These are phyloP conservation scores for Aristolochia californica DNA, from an alignment of 164 flowering plant species.

Conservation along the genomic window DNA sequence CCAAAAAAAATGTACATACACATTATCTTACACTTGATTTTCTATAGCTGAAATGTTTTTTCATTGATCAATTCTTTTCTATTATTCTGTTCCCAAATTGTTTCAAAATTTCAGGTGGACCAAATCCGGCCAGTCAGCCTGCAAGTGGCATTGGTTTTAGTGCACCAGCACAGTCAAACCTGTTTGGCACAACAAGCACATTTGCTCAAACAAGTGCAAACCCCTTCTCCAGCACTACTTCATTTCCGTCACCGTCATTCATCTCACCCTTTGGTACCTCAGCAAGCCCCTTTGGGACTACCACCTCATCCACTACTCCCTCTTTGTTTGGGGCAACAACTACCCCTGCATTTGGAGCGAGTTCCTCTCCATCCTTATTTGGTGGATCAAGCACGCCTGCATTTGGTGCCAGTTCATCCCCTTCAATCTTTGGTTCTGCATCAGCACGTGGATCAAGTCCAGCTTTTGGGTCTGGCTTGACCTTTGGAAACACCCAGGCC, in stretches of 20 bases:
- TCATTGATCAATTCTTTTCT: not conserved
- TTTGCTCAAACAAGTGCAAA: slow-evolving; percentile 63
- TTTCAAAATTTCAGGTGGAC: slow-evolving; percentile 56
- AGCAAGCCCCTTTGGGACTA: slow-evolving; percentile 46
- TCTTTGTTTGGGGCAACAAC: slow-evolving; percentile 44
- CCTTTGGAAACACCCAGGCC: slow-evolving; percentile 59
- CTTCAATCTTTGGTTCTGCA: slow-evolving; percentile 48
- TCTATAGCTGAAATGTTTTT: too few species aligned
- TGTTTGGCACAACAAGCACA: slow-evolving; percentile 39
- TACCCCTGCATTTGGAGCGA: slow-evolving; percentile 41
- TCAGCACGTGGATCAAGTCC: slow-evolving; percentile 41
- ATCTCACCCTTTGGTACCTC: slow-evolving; percentile 42
- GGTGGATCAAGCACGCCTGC: slow-evolving; percentile 35
- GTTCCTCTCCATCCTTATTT: slow-evolving; percentile 46
- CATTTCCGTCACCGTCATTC: slow-evolving; percentile 44
- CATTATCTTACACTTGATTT: not conserved
- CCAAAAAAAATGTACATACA: not conserved
- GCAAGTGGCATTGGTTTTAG: slow-evolving; percentile 37
- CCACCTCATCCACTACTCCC: slow-evolving; percentile 39
- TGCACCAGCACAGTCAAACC: slow-evolving; percentile 32
- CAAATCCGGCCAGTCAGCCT: slow-evolving; percentile 62
- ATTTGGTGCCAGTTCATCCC: slow-evolving; percentile 31
- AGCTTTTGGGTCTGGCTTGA: slow-evolving; percentile 44
- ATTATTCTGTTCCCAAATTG: not conserved
- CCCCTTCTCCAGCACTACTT: slow-evolving; percentile 44